Percentiles rank a stretch among this genome's conserved stretches.
phyloP scores from a whole-genome alignment of 176 grass and related monocot genomes.

The Hyparrhenia diplandra region DNA sequence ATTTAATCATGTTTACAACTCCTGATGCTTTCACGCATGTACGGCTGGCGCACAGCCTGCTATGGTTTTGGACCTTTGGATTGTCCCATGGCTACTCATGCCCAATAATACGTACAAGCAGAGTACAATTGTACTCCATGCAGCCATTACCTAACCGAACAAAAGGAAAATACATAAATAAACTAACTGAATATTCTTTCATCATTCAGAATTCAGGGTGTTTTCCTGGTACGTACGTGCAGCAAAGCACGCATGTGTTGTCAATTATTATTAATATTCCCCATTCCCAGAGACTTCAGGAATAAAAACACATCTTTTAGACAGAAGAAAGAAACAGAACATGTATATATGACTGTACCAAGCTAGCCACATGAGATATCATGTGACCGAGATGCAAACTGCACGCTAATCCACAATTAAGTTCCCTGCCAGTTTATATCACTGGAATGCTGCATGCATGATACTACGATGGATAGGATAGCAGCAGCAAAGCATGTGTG shows the following conservation, averaged over 20 bases:
- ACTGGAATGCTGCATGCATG: too few relatives aligned
- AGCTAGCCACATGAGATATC: slow-evolving; percentile 16
- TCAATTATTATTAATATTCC: slow-evolving; percentile 22
- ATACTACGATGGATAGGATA: too few relatives aligned
- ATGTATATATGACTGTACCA: background rate
- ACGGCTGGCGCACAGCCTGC: slow-evolving; percentile 18
- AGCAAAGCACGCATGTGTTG: background rate
- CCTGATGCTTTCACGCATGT: background rate
- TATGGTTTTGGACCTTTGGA: slow-evolving; percentile 4
- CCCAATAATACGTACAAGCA: slow-evolving; percentile 19
- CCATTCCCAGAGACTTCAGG: background rate
- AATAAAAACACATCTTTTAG: background rate
- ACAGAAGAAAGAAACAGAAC: background rate
- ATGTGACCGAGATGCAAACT: too few relatives aligned
- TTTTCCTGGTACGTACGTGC: background rate
- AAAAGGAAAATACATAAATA: background rate
- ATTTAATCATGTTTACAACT: slow-evolving; percentile 24
- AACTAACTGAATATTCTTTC: background rate
- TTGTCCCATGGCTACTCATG: background rate
- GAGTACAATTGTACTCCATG: background rate
- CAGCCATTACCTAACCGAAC: background rate
- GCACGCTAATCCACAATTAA: too few relatives aligned
- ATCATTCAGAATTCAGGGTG: background rate
- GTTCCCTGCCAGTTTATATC: too few relatives aligned
- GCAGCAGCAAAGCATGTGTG: too few relatives aligned